A percentile compares a stretch with the other conserved stretches of the same genome.
These are phyloP conservation scores for Hansenula lynferdii DNA, from an alignment of 1,139 yeast genomes.

Conservation along the genomic window DNA sequence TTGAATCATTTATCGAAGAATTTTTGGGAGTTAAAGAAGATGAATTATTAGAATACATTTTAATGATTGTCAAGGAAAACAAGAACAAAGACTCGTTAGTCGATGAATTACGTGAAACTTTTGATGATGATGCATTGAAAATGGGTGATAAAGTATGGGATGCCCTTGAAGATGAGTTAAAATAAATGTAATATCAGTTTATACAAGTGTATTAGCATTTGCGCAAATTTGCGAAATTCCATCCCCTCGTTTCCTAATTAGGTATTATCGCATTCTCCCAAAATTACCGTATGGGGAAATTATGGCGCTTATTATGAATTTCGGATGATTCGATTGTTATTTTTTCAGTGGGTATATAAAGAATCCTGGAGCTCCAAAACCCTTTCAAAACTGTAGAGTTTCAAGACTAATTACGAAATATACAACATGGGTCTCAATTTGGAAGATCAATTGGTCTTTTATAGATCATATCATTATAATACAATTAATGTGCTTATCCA, in stretches of 20 bases:
- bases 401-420: too few species aligned
- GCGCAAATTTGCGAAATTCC: too few species aligned
- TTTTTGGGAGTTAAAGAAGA: conserved; percentile 49
- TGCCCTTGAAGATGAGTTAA: conserved; percentile 4
- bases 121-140: conserved; percentile 51
- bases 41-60: conserved; percentile 40
- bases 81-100: conserved; percentile 31
- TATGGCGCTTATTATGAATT: too few species aligned
- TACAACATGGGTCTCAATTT: conserved; percentile 41
- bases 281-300: too few species aligned
- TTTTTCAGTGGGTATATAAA: too few species aligned
- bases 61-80: conserved; percentile 32
- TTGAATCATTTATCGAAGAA: conserved; percentile 42
- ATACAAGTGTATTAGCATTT: too few species aligned
- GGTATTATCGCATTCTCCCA: too few species aligned
- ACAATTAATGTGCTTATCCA: conserved; percentile 72
- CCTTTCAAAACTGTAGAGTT: too few species aligned
- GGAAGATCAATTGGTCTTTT: conserved; percentile 68
- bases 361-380: too few species aligned
- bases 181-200: not conserved
- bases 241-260: too few species aligned
- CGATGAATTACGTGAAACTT: conserved; percentile 47
- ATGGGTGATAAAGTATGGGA: conserved; percentile 34
- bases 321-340: too few species aligned
- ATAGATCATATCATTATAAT: conserved; percentile 78